Percentiles rank a stretch among this genome's conserved stretches.
Evolutionary conservation across 2,329 filamentous ascomycete genomes (phyloP).

Genomic region (Xylariaceae sp.): DNA sequence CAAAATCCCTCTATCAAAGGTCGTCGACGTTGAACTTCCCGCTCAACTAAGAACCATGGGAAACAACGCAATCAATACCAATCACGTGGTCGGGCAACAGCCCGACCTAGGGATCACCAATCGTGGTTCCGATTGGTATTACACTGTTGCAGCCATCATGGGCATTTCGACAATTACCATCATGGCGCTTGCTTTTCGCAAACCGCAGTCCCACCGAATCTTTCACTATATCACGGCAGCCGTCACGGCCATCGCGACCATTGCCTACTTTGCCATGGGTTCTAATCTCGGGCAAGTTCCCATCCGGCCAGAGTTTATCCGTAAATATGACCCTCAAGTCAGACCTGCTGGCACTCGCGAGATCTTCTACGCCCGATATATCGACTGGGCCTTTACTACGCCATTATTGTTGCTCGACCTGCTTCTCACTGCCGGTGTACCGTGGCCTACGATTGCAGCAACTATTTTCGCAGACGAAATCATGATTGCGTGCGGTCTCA

Average conservation of each 20-base stretch:
- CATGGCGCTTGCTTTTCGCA: conserved; percentile 48
- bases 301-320: conserved; percentile 56
- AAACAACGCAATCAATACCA: conserved; percentile 45
- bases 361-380: conserved; percentile 64
- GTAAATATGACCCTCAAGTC: conserved; percentile 36
- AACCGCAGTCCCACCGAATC: conserved; percentile 51
- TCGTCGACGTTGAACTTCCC: no score
- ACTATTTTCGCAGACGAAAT: conserved; percentile 60
- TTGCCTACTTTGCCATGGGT: conserved; percentile 66
- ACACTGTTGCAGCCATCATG: conserved; percentile 59
- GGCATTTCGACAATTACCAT: conserved; percentile 49
- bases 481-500: conserved; percentile 64
- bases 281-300: conserved; percentile 61
- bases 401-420: conserved; percentile 60
- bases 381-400: conserved; percentile 62
- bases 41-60: conserved; percentile 14
- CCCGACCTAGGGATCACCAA: conserved; percentile 56
- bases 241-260: conserved; percentile 55
- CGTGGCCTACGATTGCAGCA: conserved; percentile 60
- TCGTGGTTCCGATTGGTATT: conserved; percentile 61
- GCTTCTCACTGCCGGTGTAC: conserved; percentile 60
- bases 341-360: conserved; percentile 52
- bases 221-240: conserved; percentile 62
- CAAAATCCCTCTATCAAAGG: no score
- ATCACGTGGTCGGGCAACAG: conserved; percentile 43